Evolutionary conservation across 768 basidiomycete genomes (phyloP).

Genomic region (Russula sp.): DNA sequence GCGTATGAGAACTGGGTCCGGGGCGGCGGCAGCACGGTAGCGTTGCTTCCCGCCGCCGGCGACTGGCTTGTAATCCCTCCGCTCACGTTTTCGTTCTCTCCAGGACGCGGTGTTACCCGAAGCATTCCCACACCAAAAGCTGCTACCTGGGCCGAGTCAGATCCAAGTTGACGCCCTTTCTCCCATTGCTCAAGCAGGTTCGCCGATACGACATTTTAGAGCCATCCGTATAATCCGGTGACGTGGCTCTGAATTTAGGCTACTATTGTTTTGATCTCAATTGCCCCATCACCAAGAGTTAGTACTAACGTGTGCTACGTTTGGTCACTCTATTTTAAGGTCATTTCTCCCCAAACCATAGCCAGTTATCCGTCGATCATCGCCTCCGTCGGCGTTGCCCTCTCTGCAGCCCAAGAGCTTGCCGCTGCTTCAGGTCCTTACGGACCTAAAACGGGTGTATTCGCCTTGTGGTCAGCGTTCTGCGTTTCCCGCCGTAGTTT

Average conservation of each 20-base stretch:
- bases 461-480: constrained; percentile 27
- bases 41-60: not conserved
- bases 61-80: not conserved
- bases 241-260: constrained; percentile 20
- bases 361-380: constrained; percentile 31
- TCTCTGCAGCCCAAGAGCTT: constrained; percentile 27
- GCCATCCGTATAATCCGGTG: not conserved
- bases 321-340: not conserved
- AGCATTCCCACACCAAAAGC: constrained; percentile 28
- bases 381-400: constrained; percentile 28
- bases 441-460: constrained; percentile 17
- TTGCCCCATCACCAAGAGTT: constrained; percentile 31
- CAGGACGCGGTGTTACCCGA: constrained; percentile 31
- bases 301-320: not conserved
- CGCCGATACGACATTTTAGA: not conserved
- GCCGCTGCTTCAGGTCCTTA: not conserved
- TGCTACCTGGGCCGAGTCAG: constrained; percentile 12
- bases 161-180: constrained; percentile 6
- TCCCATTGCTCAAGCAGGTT: constrained; percentile 28
- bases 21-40: constrained; percentile 29
- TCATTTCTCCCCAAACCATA: not conserved
- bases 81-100: not conserved
- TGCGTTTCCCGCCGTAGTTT: not conserved
- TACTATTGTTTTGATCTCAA: constrained; percentile 32
- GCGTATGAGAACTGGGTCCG: constrained; percentile 30